Evolutionary conservation across 177 flowering plant species (phyloP).

Genomic region (Vitis hybrid): DNA sequence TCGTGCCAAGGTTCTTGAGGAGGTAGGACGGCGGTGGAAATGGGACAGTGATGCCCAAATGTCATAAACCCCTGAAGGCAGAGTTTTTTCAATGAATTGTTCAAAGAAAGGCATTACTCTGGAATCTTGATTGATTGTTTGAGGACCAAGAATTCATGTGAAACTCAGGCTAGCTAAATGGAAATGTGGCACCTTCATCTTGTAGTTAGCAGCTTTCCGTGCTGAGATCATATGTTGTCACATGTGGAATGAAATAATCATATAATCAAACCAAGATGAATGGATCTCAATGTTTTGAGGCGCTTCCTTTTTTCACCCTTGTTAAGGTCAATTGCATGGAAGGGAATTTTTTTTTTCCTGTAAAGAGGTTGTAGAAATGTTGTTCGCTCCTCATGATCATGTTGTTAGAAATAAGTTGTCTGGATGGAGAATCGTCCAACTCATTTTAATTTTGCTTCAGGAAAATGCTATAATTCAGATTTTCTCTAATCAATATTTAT

Average conservation of each 20-base stretch:
- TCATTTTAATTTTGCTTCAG: no score
- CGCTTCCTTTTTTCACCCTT: no score
- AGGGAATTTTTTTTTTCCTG: no score
- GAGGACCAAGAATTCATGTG: background rate
- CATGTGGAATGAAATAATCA: background rate
- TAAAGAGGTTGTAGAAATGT: no score
- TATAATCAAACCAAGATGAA: background rate
- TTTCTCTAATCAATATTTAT: no score
- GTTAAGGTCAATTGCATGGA: no score
- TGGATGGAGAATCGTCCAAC: no score
- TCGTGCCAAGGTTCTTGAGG: slow-evolving; percentile 79
- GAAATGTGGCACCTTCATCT: background rate
- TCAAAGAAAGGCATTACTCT: background rate
- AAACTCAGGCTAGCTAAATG: background rate
- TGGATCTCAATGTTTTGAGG: no score
- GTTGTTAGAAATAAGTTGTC: no score
- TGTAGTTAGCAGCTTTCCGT: background rate
- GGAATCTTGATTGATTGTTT: background rate
- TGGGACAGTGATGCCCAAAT: slow-evolving; percentile 42
- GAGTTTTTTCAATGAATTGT: background rate
- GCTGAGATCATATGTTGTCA: background rate
- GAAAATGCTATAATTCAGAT: no score
- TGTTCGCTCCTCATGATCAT: no score
- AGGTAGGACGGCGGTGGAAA: slow-evolving; percentile 79
- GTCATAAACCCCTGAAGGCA: background rate